phyloP scores from a whole-genome alignment of 768 basidiomycete genomes.

The Multifurca ochricompacta region DNA sequence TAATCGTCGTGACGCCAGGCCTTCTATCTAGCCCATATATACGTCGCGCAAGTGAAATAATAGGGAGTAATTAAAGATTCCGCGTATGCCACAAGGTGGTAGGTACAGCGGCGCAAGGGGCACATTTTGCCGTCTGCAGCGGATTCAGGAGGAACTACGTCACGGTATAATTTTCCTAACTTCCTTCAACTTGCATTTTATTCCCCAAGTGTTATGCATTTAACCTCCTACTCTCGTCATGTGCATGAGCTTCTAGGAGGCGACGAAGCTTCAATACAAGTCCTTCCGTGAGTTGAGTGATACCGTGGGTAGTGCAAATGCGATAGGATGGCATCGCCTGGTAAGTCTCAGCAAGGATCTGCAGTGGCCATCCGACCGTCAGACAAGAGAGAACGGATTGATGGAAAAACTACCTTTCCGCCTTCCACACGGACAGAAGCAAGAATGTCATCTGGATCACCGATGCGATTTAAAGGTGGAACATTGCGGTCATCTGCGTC shows the following conservation, averaged over 20 bases:
- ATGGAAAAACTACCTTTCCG: conserved; percentile 42
- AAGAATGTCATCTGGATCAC: conserved; percentile 80
- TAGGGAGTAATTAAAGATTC: too few species aligned
- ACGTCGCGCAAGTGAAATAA: too few species aligned
- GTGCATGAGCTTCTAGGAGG: conserved; percentile 30
- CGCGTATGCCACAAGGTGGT: too few species aligned
- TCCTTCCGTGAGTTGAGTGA: conserved; percentile 60
- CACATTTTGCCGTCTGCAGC: too few species aligned
- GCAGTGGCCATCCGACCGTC: not conserved
- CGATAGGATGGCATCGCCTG: conserved; percentile 81
- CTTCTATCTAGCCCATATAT: too few species aligned
- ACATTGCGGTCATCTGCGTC: conserved; percentile 55
- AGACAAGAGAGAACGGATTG: not conserved
- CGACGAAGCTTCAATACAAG: conserved; percentile 42
- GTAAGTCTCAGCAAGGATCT: conserved; percentile 69
- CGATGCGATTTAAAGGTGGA: conserved; percentile 66
- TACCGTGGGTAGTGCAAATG: conserved; percentile 67
- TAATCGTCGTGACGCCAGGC: too few species aligned
- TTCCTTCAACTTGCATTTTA: too few species aligned
- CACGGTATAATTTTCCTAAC: too few species aligned
- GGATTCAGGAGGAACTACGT: too few species aligned
- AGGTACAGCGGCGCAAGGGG: too few species aligned
- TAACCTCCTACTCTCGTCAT: conserved; percentile 25
- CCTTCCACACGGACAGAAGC: conserved; percentile 65
- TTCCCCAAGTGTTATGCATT: too few species aligned